Evolutionary conservation across 2,329 filamentous ascomycete genomes (phyloP).

Genomic region (Calonectria henricotiae): DNA sequence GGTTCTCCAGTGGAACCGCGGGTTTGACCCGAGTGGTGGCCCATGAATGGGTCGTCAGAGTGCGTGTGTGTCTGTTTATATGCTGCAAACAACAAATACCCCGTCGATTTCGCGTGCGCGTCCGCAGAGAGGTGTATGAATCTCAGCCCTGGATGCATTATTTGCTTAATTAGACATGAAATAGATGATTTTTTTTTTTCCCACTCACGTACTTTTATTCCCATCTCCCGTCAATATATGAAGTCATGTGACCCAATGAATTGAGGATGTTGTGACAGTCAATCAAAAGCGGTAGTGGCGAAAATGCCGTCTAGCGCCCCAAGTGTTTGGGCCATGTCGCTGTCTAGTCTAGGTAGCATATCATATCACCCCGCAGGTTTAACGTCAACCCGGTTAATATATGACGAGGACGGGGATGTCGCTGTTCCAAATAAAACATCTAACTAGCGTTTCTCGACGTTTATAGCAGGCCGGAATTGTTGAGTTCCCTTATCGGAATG

Average conservation of each 20-base stretch:
- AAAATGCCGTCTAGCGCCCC: not conserved
- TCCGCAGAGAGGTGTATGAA: conserved; percentile 23
- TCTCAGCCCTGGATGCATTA: conserved; percentile 27
- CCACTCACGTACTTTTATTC: not conserved
- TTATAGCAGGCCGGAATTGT: not conserved
- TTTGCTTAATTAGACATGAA: conserved; percentile 34
- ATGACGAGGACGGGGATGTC: not conserved
- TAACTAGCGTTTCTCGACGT: not conserved
- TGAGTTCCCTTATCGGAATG: not conserved
- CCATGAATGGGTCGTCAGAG: conserved; percentile 21
- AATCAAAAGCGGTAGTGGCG: not conserved
- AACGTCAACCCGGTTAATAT: not conserved
- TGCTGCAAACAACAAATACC: conserved; percentile 34
- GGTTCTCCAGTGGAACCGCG: conserved; percentile 27
- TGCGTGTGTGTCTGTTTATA: conserved; percentile 36
- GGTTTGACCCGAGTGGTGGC: conserved; percentile 22
- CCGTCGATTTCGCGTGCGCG: conserved; percentile 38
- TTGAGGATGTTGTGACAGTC: not conserved
- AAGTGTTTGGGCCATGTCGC: not conserved
- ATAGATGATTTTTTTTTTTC: conserved; percentile 32
- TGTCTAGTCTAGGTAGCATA: not conserved
- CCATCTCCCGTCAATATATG: not conserved
- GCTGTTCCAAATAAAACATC: conserved; percentile 2
- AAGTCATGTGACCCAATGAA: not conserved
- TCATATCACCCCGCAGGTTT: not conserved